Evolutionary conservation across 176 grass and related monocot genomes (phyloP), one percentile per base, ranked within the genome.

Genomic region (Tillandsia fasciculata): DNA sequence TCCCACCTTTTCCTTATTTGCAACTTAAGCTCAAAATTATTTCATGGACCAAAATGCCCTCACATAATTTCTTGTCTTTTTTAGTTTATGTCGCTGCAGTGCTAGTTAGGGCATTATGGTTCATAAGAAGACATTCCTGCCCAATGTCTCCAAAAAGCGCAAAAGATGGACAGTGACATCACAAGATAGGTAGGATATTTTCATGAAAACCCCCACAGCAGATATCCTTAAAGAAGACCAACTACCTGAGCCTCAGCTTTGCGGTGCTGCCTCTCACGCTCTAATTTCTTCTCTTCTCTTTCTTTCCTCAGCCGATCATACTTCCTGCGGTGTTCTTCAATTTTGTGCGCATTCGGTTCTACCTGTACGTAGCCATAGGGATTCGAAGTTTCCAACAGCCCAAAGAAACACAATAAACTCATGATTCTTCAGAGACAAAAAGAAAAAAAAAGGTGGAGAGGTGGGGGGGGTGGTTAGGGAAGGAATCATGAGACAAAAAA

Each of bases 321-420:
- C 74, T 97, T 97, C 69, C 86, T 90, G 63, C 74, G 84, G 70
- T 97, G 89, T 67, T 97, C 93, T 74, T 92, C 51, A 68, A 97
- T 92, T 72, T 92, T 97, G 71, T 97, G 93, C 50, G 82, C 89
- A 90, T 97, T 97, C 63, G 93, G 93, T 79, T 97, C 86, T 58
- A 97, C 89, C 93, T 97, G 63, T 64, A 92, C 70, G 15, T 2
- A 10, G 56, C 5, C 42, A 63, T 23, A 61, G 2, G 61, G 24
- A 18, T 28, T 50, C 26, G 5, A 69, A 42, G 48, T 28, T 5
- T 29, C n/a, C 4, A 2, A 18, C 48, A 77, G 18, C 5, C 12
- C 11, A 56, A 1, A 51, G 51, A 75, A 14, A 84, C 48, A 78
- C 10, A 64, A 11, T 26, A 2, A 15, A 59, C 26, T 26, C 56